Evolutionary conservation across 2,329 filamentous ascomycete species (phyloP).

Genomic region (Lecanoromycetidae sp.): DNA sequence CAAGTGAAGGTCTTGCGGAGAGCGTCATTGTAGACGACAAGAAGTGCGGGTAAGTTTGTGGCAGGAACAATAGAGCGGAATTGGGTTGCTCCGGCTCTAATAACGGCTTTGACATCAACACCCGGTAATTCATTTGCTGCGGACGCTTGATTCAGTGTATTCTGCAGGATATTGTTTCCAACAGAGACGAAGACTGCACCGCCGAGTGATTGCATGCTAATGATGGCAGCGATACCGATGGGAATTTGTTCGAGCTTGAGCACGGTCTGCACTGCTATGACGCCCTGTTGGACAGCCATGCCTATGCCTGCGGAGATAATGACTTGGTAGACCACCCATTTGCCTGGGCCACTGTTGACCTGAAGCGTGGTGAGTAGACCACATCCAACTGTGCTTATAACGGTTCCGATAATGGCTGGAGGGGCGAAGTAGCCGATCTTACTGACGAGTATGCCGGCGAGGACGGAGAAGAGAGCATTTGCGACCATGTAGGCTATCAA

Average conservation of each 20-base stretch:
- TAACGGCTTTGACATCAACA: conserved; percentile 8
- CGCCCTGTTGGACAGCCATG: conserved; percentile 18
- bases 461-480: conserved; percentile 24
- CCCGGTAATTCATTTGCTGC: conserved; percentile 8
- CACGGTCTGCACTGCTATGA: conserved; percentile 21
- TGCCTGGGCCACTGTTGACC: conserved; percentile 12
- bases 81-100: conserved; percentile 42
- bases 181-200: conserved; percentile 15
- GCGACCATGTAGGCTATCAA: conserved; percentile 27
- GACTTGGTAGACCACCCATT: conserved; percentile 22
- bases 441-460: conserved; percentile 25
- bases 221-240: conserved; percentile 13
- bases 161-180: conserved; percentile 14
- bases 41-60: conserved; percentile 41
- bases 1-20: conserved; percentile 50
- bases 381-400: conserved; percentile 20
- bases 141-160: conserved; percentile 7
- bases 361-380: conserved; percentile 21
- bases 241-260: conserved; percentile 9
- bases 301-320: conserved; percentile 21
- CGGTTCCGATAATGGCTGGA: conserved; percentile 20
- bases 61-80: conserved; percentile 42
- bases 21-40: conserved; percentile 52
- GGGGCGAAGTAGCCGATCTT: conserved; percentile 22
- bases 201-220: conserved; percentile 13